Evolutionary conservation across 495 filamentous ascomycete genomes (phyloP).

Genomic region (Annulohypoxylon moriforme): DNA sequence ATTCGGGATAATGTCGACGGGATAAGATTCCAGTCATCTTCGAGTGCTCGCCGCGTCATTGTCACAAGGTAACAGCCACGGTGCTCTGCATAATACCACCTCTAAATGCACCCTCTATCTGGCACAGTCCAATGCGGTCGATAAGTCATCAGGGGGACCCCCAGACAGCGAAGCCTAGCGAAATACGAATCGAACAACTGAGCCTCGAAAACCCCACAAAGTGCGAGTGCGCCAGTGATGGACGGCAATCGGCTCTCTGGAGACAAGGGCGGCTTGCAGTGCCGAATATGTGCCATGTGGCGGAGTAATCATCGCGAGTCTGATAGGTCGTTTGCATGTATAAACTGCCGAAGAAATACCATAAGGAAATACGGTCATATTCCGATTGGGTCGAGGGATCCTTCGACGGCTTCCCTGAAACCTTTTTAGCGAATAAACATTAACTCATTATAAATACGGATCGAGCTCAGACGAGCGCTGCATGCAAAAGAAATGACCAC

Average conservation of each 20-base stretch:
- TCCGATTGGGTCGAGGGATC: conserved; percentile 5
- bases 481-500: background rate
- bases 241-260: background rate
- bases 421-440: conserved; percentile 8
- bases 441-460: conserved; percentile 18
- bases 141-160: background rate
- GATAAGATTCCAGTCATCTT: background rate
- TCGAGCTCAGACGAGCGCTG: background rate
- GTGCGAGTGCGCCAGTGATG: background rate
- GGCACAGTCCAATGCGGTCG: background rate
- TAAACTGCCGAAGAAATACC: conserved; percentile 1
- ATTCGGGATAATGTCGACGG: background rate
- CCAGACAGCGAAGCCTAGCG: background rate
- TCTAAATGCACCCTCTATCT: background rate
- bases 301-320: conserved; percentile 4
- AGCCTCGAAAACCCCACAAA: conserved; percentile 2
- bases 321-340: background rate
- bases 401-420: background rate
- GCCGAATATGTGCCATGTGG: conserved; percentile 12
- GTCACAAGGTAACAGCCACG: background rate
- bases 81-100: conserved; percentile 9
- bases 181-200: conserved; percentile 2
- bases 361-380: background rate
- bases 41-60: conserved; percentile 1
- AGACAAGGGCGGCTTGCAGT: background rate